phyloP scores from a whole-genome alignment of 305 asterid genomes.

The Nicotiana rustica region DNA sequence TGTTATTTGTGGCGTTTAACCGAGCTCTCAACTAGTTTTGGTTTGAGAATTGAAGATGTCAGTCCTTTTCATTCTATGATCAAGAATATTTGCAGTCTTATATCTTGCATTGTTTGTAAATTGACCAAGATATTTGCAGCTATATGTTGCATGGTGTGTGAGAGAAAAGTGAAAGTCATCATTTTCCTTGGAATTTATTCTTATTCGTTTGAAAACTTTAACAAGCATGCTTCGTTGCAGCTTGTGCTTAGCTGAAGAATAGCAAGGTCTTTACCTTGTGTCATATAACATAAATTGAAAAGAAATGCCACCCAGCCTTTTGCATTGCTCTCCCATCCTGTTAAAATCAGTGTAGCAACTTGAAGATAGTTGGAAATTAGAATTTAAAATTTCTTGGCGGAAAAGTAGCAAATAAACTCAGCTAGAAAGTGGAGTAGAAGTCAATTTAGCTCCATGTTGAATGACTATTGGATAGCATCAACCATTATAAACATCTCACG shows the following conservation, averaged over 20 bases:
- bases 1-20: slow-evolving; percentile 28
- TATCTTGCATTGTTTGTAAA: neutral
- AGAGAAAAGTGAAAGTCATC: neutral
- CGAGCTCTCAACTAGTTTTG: slow-evolving; percentile 11
- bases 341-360: neutral
- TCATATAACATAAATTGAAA: slow-evolving; percentile 10
- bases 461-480: no score
- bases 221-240: neutral
- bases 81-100: slow-evolving; percentile 12
- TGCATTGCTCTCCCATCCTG: neutral
- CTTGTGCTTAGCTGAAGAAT: neutral
- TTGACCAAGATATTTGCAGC: neutral
- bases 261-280: slow-evolving; percentile 11
- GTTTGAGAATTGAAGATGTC: neutral
- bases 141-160: neutral
- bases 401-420: slow-evolving; percentile 6
- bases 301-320: slow-evolving; percentile 18
- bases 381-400: neutral
- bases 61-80: neutral
- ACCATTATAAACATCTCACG: no score
- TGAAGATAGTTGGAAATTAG: slow-evolving; percentile 14
- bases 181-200: slow-evolving; percentile 7
- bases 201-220: neutral
- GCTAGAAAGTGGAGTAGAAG: neutral
- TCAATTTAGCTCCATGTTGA: neutral